Evolutionary conservation across 2,329 filamentous ascomycete species (phyloP).

Genomic region (Aspergillus carbonarius): DNA sequence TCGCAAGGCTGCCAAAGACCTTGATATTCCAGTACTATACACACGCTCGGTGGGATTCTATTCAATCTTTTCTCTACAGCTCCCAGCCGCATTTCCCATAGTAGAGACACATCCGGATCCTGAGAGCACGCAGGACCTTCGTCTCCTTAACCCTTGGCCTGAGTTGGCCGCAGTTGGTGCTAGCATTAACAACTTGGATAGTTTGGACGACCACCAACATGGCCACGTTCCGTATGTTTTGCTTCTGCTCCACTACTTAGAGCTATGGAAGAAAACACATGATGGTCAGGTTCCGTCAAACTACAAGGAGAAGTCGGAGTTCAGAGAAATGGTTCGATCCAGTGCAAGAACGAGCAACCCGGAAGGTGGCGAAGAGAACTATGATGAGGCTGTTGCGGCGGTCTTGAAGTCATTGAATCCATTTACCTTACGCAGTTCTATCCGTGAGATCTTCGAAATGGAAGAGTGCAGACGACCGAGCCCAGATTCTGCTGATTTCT

Average conservation of each 20-base stretch:
- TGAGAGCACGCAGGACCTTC: slow-evolving; percentile 78
- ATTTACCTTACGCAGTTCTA: slow-evolving; percentile 65
- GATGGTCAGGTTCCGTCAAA: slow-evolving; percentile 66
- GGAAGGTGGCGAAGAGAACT: slow-evolving; percentile 94
- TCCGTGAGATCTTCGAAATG: slow-evolving; percentile 77
- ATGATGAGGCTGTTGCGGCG: slow-evolving; percentile 83
- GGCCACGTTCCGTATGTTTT: slow-evolving; percentile 88
- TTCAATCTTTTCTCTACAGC: slow-evolving; percentile 76
- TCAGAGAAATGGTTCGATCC: slow-evolving; percentile 67
- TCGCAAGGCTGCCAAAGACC: slow-evolving; percentile 50
- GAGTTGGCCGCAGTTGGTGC: slow-evolving; percentile 69
- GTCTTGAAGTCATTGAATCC: slow-evolving; percentile 82
- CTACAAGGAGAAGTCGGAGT: slow-evolving; percentile 84
- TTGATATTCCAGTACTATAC: slow-evolving; percentile 72
- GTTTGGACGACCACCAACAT: slow-evolving; percentile 74
- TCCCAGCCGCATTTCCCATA: slow-evolving; percentile 81
- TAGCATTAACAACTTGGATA: slow-evolving; percentile 66
- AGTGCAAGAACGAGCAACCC: slow-evolving; percentile 69
- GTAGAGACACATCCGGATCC: slow-evolving; percentile 95
- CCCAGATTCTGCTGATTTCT: slow-evolving; percentile 66
- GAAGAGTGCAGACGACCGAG: slow-evolving; percentile 54
- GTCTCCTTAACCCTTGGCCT: slow-evolving; percentile 81
- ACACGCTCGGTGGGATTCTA: slow-evolving; percentile 92
- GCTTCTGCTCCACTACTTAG: slow-evolving; percentile 77
- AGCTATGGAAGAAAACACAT: slow-evolving; percentile 72